Conservation (phyloP, 2,329 filamentous ascomycete genomes). For the Arthrinium puccinioides region DNA sequence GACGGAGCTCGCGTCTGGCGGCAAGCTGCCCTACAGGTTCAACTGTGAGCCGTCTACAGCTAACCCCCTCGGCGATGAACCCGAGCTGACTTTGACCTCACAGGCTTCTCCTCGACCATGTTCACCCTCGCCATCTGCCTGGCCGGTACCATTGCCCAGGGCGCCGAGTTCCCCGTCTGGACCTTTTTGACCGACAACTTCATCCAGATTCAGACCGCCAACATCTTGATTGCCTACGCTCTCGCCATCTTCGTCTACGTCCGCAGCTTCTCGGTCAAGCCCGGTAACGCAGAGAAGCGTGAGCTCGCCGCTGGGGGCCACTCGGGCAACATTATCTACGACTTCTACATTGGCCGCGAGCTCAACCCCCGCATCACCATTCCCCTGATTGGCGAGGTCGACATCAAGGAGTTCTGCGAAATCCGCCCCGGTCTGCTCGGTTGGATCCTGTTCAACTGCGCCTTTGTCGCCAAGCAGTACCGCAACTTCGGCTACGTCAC, state of each 20-base stretch:
- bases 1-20: constrained; percentile 61
- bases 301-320: constrained; percentile 77
- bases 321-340: constrained; percentile 80
- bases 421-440: constrained; percentile 86
- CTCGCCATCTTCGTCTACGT: constrained; percentile 76
- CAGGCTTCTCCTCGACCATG: constrained; percentile 70
- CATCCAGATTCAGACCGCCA: constrained; percentile 74
- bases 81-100: constrained; percentile 10
- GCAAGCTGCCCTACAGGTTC: constrained; percentile 74
- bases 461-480: constrained; percentile 84
- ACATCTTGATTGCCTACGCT: constrained; percentile 66
- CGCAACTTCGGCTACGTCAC: constrained; percentile 75
- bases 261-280: constrained; percentile 72
- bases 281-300: constrained; percentile 63
- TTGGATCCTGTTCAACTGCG: constrained; percentile 79
- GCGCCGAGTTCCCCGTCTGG: constrained; percentile 81
- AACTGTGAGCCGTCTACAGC: constrained; percentile 58
- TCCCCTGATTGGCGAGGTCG: constrained; percentile 75
- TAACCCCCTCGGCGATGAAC: background rate
- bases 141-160: constrained; percentile 68
- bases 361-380: constrained; percentile 80
- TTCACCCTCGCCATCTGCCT: constrained; percentile 64
- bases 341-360: constrained; percentile 95
- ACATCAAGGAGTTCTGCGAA: constrained; percentile 87
- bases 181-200: constrained; percentile 91